These are phyloP conservation scores for Macrophomina pseudophaseolina DNA, from an alignment of 2,329 filamentous ascomycete species.

Conservation along the genomic window DNA sequence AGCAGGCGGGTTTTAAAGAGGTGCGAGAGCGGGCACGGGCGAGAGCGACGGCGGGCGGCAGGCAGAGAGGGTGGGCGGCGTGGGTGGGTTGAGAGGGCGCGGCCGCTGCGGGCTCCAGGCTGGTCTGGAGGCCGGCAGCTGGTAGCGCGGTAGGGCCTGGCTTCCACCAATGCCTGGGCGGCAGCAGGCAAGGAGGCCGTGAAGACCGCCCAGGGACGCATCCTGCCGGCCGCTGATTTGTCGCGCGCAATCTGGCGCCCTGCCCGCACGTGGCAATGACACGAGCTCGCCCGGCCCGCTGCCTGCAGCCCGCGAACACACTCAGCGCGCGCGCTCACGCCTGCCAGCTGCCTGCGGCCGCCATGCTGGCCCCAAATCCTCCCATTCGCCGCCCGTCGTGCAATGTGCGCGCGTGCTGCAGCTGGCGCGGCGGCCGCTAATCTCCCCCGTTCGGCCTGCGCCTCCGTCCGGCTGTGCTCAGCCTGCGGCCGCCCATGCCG, in stretches of 20 bases:
- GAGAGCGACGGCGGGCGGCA: background rate
- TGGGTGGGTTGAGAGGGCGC: background rate
- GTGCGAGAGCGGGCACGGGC: background rate
- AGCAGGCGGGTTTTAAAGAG: background rate
- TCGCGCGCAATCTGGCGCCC: slow-evolving; percentile 5
- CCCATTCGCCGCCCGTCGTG: background rate
- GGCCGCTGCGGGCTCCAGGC: no score
- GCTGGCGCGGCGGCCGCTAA: background rate
- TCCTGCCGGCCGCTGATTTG: slow-evolving; percentile 1
- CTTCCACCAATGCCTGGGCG: background rate
- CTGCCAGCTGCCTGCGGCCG: background rate
- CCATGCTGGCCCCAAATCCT: background rate
- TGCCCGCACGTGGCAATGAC: slow-evolving; percentile 10
- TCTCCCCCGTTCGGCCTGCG: background rate
- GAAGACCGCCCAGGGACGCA: slow-evolving; percentile 9
- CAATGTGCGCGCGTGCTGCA: slow-evolving; percentile 5
- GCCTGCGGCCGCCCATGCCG: slow-evolving; percentile 2
- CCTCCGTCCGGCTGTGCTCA: background rate
- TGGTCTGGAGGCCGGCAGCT: background rate
- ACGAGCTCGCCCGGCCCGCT: slow-evolving; percentile 10
- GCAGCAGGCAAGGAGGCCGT: background rate
- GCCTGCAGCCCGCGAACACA: slow-evolving; percentile 2
- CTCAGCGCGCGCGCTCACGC: background rate
- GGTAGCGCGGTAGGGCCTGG: background rate
- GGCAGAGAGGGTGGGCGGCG: background rate